phyloP scores from a whole-genome alignment of 441 rosid species.

The Erysimum cheiri region DNA sequence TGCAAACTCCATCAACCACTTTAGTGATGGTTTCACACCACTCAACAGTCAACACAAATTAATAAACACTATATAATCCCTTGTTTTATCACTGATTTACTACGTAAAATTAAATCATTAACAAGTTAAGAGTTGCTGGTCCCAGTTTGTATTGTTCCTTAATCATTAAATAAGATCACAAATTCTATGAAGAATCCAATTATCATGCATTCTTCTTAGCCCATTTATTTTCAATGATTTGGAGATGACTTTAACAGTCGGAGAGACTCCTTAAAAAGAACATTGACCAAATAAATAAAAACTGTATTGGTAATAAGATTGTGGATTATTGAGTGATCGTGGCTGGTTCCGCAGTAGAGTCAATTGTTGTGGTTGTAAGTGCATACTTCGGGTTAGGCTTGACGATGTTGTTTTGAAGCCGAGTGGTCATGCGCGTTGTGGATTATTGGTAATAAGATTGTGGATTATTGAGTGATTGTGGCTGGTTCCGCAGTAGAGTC shows the following conservation, averaged over 20 bases:
- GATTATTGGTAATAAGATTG: no score
- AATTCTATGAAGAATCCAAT: not conserved
- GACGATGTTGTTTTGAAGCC: no score
- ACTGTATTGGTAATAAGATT: no score
- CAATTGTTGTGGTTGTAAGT: no score
- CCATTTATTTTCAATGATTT: not conserved
- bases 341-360: no score
- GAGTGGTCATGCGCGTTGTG: no score
- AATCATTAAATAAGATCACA: not conserved
- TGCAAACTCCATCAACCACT: not conserved
- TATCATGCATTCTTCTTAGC: not conserved
- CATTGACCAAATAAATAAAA: not conserved
- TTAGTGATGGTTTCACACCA: not conserved
- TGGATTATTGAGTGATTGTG: no score
- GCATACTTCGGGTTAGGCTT: no score
- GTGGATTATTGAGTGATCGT: no score
- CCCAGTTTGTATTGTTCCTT: not conserved
- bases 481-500: no score
- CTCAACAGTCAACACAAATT: not conserved
- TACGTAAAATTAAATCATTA: no score
- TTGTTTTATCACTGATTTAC: no score
- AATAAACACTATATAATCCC: not conserved
- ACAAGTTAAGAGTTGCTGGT: not conserved
- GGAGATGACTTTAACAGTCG: not conserved
- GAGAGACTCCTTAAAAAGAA: not conserved